Percentiles rank a stretch among this genome's conserved stretches.
Evolutionary conservation across 129 eudicot genomes (phyloP).

Genomic region (Mikania micrantha): DNA sequence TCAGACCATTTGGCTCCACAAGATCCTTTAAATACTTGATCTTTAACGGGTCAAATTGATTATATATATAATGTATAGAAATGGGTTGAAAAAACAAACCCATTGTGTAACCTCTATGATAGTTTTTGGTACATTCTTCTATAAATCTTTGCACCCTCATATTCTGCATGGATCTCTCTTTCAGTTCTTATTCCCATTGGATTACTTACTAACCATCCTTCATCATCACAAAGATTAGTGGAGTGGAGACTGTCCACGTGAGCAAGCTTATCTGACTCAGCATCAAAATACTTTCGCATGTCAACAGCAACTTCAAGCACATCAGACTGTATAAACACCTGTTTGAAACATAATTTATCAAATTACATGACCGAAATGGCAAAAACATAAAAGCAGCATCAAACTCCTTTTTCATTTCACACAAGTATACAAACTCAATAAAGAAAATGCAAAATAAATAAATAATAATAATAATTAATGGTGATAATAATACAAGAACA

Average conservation of each 20-base stretch:
- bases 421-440: background rate
- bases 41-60: background rate
- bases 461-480: background rate
- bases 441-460: background rate
- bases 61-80: background rate
- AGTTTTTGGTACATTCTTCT: slow-evolving; percentile 74
- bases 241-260: slow-evolving; percentile 35
- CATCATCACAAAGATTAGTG: slow-evolving; percentile 35
- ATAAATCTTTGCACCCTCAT: slow-evolving; percentile 76
- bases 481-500: too few relatives aligned
- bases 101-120: slow-evolving; percentile 1
- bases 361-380: background rate
- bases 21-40: background rate
- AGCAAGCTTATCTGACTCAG: slow-evolving; percentile 38
- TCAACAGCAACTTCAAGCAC: slow-evolving; percentile 88
- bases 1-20: background rate
- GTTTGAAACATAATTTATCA: background rate
- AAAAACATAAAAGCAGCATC: background rate
- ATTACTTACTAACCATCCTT: slow-evolving; percentile 76
- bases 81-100: background rate
- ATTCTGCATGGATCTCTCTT: slow-evolving; percentile 91
- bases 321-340: slow-evolving; percentile 94
- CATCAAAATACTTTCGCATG: slow-evolving; percentile 87
- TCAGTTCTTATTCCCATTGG: slow-evolving; percentile 96
- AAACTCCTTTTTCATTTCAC: background rate